phyloP scores from a whole-genome alignment of 2,329 filamentous ascomycete genomes.

The Pseudogymnoascus sp. region DNA sequence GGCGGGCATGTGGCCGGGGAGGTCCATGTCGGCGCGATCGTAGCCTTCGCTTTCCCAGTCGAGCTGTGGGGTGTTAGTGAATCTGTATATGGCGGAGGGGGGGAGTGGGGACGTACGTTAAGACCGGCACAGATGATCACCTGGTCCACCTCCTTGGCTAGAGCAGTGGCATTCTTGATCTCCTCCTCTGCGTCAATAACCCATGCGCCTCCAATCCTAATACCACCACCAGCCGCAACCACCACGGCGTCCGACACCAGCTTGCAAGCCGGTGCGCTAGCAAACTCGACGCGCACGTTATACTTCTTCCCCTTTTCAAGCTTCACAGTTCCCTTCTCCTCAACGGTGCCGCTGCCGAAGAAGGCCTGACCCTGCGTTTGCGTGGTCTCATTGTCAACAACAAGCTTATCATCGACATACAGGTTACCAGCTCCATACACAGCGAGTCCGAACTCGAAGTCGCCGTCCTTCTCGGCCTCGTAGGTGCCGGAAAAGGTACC shows the following conservation, averaged over 20 bases:
- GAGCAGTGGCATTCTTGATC: conserved; percentile 55
- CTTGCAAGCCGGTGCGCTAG: conserved; percentile 48
- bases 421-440: conserved; percentile 29
- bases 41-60: conserved; percentile 76
- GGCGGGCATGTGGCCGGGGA: conserved; percentile 64
- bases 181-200: conserved; percentile 48
- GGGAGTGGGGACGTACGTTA: conserved; percentile 37
- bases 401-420: conserved; percentile 28
- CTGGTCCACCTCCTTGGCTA: conserved; percentile 63
- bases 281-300: conserved; percentile 35
- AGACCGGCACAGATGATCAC: conserved; percentile 71
- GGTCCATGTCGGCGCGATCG: conserved; percentile 69
- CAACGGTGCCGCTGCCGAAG: conserved; percentile 27
- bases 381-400: conserved; percentile 29
- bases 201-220: conserved; percentile 53
- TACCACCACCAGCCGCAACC: conserved; percentile 48
- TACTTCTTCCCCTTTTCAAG: conserved; percentile 26
- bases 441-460: conserved; percentile 27
- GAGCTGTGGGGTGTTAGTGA: conserved; percentile 21
- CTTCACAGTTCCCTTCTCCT: conserved; percentile 25
- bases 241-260: conserved; percentile 40
- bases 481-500: conserved; percentile 30
- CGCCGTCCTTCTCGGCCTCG: conserved; percentile 22
- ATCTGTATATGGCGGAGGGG: not conserved
- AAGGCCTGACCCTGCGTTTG: conserved; percentile 27